Conservation (phyloP, 257 asterid genomes). For the Fraxinus pennsylvanica region DNA sequence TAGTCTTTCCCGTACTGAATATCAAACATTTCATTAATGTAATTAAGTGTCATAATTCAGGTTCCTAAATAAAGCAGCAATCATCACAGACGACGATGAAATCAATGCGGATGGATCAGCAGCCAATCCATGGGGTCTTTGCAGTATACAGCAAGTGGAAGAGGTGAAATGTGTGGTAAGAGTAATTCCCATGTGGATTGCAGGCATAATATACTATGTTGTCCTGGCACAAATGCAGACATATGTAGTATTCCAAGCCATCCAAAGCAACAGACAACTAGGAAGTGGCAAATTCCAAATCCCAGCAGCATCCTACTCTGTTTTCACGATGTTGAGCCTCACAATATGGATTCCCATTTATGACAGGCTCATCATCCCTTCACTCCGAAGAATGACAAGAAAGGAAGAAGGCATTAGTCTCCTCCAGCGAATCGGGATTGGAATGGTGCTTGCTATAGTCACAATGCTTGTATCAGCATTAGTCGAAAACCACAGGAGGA, state of each 20-base stretch:
- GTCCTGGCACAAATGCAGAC: not conserved
- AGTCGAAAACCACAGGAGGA: too few species aligned
- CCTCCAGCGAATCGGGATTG: not conserved
- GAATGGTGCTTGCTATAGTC: not conserved
- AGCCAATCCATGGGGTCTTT: slow-evolving; percentile 24
- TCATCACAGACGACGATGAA: slow-evolving; percentile 21
- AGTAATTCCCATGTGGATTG: not conserved
- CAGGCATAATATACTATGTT: not conserved
- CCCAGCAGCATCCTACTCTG: not conserved
- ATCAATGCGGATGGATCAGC: slow-evolving; percentile 25
- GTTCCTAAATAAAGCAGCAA: slow-evolving; percentile 18
- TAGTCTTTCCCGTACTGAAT: too few species aligned
- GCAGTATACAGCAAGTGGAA: slow-evolving; percentile 33
- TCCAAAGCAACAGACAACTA: not conserved
- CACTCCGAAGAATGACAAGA: not conserved
- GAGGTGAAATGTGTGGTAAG: slow-evolving; percentile 24
- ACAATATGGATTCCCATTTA: not conserved
- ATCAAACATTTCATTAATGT: too few species aligned
- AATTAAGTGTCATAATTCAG: not conserved
- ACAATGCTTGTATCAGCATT: too few species aligned
- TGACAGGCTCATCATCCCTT: not conserved
- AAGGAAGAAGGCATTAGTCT: not conserved
- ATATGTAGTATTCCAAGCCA: slow-evolving; percentile 1
- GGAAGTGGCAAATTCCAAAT: not conserved
- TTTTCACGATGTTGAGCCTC: not conserved